phyloP scores from a whole-genome alignment of 2,329 filamentous ascomycete species.

The Taxawa tesnikishii region DNA sequence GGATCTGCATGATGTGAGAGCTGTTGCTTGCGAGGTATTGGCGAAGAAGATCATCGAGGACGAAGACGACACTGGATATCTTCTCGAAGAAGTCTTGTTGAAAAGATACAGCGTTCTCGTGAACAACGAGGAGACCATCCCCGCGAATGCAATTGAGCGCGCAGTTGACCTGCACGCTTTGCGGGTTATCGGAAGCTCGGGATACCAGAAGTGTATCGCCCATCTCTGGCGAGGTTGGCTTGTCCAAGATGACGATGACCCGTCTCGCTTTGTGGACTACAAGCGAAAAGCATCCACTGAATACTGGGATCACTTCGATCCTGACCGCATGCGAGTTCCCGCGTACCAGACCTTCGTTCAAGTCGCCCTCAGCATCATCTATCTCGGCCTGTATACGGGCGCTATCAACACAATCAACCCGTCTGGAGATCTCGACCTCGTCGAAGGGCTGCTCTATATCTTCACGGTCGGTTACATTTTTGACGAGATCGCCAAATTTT shows the following conservation, averaged over 20 bases:
- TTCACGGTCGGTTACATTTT: constrained; percentile 87
- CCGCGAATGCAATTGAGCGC: constrained; percentile 83
- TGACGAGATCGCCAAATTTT: constrained; percentile 79
- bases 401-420: constrained; percentile 93
- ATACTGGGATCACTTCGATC: constrained; percentile 77
- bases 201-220: constrained; percentile 89
- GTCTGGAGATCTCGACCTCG: constrained; percentile 66
- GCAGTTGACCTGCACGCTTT: constrained; percentile 88
- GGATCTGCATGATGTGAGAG: constrained; percentile 66
- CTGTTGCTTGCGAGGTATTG: constrained; percentile 77
- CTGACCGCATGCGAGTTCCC: constrained; percentile 86
- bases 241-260: constrained; percentile 87
- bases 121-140: constrained; percentile 57
- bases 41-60: constrained; percentile 78
- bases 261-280: constrained; percentile 82
- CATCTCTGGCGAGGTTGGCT: constrained; percentile 95
- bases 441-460: constrained; percentile 74
- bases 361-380: constrained; percentile 72
- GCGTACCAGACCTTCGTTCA: constrained; percentile 87
- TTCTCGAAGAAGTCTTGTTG: constrained; percentile 71
- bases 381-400: constrained; percentile 71
- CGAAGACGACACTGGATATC: constrained; percentile 66
- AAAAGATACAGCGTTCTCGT: constrained; percentile 77
- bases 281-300: constrained; percentile 64
- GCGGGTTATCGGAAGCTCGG: constrained; percentile 76